These are phyloP conservation scores for Vanderwaltozyma tropicalis DNA, from an alignment of 805 yeast species.

Conservation along the genomic window DNA sequence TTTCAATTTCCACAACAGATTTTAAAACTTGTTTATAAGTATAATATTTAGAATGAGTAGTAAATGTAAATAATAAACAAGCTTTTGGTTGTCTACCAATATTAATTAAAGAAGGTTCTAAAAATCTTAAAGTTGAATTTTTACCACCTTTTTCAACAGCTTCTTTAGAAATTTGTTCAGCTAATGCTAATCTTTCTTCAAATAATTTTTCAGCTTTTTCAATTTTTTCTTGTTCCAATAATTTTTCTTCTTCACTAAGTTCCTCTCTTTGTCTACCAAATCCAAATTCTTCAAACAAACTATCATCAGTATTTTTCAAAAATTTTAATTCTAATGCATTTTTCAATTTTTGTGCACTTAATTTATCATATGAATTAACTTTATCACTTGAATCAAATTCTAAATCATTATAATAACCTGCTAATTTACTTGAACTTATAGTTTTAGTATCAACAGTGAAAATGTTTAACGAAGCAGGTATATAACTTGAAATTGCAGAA, in stretches of 20 bases:
- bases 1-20: slow-evolving; percentile 62
- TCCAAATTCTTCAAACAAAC: not conserved
- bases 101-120: slow-evolving; percentile 12
- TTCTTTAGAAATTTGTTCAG: slow-evolving; percentile 2
- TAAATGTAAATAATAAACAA: slow-evolving; percentile 42
- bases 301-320: not conserved
- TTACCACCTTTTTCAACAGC: slow-evolving; percentile 3
- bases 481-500: not conserved
- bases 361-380: not conserved
- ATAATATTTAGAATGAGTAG: slow-evolving; percentile 34
- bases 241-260: not conserved
- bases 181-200: not conserved
- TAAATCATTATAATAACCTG: no score
- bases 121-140: slow-evolving; percentile 5
- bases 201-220: not conserved
- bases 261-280: no score
- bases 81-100: slow-evolving; percentile 17
- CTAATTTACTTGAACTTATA: no score
- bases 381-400: not conserved
- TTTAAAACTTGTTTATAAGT: slow-evolving; percentile 46
- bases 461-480: not conserved
- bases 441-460: no score
- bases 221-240: not conserved
- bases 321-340: slow-evolving; percentile 2
- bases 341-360: not conserved